Evolutionary conservation across 352 stramenopile genomes (phyloP).

Genomic region (Pythium oligandrum): DNA sequence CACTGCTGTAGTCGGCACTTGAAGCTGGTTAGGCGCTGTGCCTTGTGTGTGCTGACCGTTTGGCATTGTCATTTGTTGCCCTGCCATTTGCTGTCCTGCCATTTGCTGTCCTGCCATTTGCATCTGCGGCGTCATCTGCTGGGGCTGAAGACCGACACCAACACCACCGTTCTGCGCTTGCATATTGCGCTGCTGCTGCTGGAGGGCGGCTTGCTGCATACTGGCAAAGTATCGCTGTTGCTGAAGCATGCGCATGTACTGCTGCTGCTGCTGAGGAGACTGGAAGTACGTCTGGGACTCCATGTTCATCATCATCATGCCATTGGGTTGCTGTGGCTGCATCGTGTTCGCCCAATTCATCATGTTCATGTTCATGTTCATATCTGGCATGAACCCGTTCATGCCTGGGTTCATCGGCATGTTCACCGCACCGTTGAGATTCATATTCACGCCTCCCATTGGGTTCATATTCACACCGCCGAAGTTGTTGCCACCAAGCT

Average conservation of each 20-base stretch:
- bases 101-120: constrained; percentile 1
- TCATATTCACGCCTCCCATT: constrained; percentile 27
- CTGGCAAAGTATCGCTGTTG: constrained; percentile 27
- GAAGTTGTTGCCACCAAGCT: constrained; percentile 6
- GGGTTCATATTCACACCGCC: constrained; percentile 31
- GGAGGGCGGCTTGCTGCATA: constrained; percentile 30
- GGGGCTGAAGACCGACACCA: background rate
- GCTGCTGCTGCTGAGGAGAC: constrained; percentile 53
- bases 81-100: constrained; percentile 14
- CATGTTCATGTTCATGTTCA: constrained; percentile 57
- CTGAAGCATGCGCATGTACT: constrained; percentile 72
- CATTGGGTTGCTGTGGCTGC: constrained; percentile 38
- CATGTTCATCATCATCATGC: constrained; percentile 66
- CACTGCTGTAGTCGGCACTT: constrained; percentile 3
- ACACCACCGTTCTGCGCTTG: constrained; percentile 13
- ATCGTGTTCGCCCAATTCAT: constrained; percentile 56
- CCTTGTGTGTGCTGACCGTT: constrained; percentile 3
- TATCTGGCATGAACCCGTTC: constrained; percentile 23
- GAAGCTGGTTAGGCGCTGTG: constrained; percentile 7
- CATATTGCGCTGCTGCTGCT: constrained; percentile 13
- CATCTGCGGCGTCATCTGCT: constrained; percentile 2
- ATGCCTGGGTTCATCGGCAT: constrained; percentile 36
- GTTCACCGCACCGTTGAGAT: background rate
- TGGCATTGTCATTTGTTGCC: constrained; percentile 26
- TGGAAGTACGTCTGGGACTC: constrained; percentile 58